A percentile compares a stretch with the other conserved stretches of the same genome.
phyloP scores from a whole-genome alignment of 768 basidiomycete species.

The Boletus reticulatus region DNA sequence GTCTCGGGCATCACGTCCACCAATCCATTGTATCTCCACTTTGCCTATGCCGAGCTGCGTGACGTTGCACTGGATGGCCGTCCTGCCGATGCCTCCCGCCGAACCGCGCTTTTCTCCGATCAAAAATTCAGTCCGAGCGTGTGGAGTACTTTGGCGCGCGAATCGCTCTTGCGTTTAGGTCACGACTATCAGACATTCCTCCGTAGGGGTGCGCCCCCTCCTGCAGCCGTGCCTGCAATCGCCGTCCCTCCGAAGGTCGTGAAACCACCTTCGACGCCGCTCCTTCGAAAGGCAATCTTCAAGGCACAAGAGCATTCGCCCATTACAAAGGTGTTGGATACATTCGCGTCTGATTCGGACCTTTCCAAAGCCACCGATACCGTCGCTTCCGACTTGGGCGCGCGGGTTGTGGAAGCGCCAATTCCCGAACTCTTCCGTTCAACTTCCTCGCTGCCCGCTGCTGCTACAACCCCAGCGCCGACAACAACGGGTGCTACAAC shows the following conservation, averaged over 20 bases:
- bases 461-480: constrained; percentile 11
- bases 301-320: constrained; percentile 48
- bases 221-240: constrained; percentile 18
- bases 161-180: constrained; percentile 60
- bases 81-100: constrained; percentile 39
- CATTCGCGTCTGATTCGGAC: constrained; percentile 60
- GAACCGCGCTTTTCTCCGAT: constrained; percentile 62
- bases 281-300: constrained; percentile 39
- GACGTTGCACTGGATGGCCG: constrained; percentile 47
- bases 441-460: constrained; percentile 21
- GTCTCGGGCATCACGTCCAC: constrained; percentile 62
- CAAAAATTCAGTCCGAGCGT: constrained; percentile 62
- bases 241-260: constrained; percentile 25
- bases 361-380: constrained; percentile 50
- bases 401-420: constrained; percentile 27
- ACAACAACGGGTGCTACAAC: not conserved
- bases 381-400: constrained; percentile 35
- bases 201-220: constrained; percentile 47
- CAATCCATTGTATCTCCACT: constrained; percentile 52
- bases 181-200: constrained; percentile 67
- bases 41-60: constrained; percentile 65
- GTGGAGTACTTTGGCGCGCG: constrained; percentile 61
- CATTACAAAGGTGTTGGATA: constrained; percentile 48
- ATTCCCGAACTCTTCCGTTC: constrained; percentile 53
- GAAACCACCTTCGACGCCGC: constrained; percentile 35